A percentile compares a stretch with the other conserved stretches of the same genome.
These are phyloP conservation scores for Babesia bovis DNA, from an alignment of 169 alveolate species.

Conservation along the genomic window DNA sequence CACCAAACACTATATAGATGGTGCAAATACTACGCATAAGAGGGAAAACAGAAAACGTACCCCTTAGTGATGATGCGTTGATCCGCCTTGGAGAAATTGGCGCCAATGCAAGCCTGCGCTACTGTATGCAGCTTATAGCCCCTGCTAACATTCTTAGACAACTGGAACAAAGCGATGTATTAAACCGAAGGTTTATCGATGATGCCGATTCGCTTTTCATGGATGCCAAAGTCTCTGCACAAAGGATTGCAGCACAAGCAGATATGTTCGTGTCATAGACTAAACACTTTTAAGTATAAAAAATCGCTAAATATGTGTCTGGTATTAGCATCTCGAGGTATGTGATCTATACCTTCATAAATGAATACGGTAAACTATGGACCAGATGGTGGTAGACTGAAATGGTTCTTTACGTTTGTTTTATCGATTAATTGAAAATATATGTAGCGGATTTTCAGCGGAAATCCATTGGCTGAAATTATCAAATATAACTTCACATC, in stretches of 20 bases:
- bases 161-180: constrained; percentile 88
- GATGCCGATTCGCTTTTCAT: constrained; percentile 93
- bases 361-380: too few relatives aligned
- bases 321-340: too few relatives aligned
- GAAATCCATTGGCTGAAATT: too few relatives aligned
- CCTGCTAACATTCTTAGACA: constrained; percentile 96
- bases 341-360: too few relatives aligned
- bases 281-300: background rate
- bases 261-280: constrained; percentile 81
- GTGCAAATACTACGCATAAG: constrained; percentile 94
- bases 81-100: constrained; percentile 96
- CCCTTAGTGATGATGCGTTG: constrained; percentile 94
- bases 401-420: too few relatives aligned
- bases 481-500: too few relatives aligned
- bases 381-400: too few relatives aligned
- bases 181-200: constrained; percentile 89
- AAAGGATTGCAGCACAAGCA: constrained; percentile 91
- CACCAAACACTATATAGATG: constrained; percentile 7
- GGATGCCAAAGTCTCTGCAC: constrained; percentile 97
- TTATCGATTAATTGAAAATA: too few relatives aligned
- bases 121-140: constrained; percentile 92
- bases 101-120: constrained; percentile 92
- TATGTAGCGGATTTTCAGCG: too few relatives aligned
- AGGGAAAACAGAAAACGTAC: constrained; percentile 93
- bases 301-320: too few relatives aligned